Evolutionary conservation across 2,329 filamentous ascomycete species (phyloP).

Genomic region (Paecilomyces formosus): DNA sequence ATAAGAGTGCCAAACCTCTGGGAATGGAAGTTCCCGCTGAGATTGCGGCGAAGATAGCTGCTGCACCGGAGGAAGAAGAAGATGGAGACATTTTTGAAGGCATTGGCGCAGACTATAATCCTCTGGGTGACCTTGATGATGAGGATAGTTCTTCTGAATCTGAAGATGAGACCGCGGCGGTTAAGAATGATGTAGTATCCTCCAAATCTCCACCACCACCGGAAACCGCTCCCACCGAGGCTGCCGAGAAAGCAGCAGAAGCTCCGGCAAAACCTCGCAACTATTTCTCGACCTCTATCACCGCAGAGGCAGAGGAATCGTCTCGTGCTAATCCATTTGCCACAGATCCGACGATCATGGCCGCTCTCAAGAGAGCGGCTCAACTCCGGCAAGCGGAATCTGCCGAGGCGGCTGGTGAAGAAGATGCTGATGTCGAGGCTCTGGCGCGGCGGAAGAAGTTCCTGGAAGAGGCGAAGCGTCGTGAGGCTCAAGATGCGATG

Average conservation of each 20-base stretch:
- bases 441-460: conserved; percentile 67
- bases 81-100: conserved; percentile 58
- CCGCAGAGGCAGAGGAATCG: conserved; percentile 46
- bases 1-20: conserved; percentile 41
- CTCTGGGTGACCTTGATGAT: conserved; percentile 47
- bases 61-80: conserved; percentile 34
- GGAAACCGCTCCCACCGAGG: conserved; percentile 5
- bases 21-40: conserved; percentile 44
- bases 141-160: conserved; percentile 38
- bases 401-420: conserved; percentile 7
- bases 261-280: conserved; percentile 35
- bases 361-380: conserved; percentile 78
- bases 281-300: conserved; percentile 35
- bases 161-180: conserved; percentile 33
- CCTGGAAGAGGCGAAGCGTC: conserved; percentile 51
- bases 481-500: conserved; percentile 70
- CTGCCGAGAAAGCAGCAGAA: conserved; percentile 6
- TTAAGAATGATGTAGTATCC: conserved; percentile 11
- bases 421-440: conserved; percentile 52
- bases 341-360: conserved; percentile 70
- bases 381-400: conserved; percentile 44
- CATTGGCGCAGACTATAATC: conserved; percentile 54
- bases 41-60: conserved; percentile 26
- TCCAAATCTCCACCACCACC: neutral
- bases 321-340: conserved; percentile 40